Percentiles rank a stretch among this genome's conserved stretches.
Conservation (phyloP, 768 basidiomycete genomes). For the Gloeopeniophorella convolvens region DNA sequence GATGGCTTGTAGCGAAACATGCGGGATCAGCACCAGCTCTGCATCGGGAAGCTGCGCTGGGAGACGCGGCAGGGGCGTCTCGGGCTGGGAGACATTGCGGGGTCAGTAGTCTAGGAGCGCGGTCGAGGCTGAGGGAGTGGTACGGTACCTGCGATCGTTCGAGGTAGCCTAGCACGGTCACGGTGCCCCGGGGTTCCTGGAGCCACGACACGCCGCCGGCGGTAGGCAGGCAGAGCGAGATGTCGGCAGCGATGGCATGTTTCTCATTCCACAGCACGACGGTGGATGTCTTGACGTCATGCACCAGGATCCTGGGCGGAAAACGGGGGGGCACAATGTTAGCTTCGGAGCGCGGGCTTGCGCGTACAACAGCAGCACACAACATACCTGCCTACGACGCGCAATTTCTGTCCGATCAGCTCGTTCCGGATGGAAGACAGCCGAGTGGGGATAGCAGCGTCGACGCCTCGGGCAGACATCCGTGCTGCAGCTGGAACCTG, state of each 20-base stretch:
- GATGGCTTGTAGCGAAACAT: conserved; percentile 19
- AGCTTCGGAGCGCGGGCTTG: background rate
- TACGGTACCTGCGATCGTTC: conserved; percentile 11
- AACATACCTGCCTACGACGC: conserved; percentile 20
- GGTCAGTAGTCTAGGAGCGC: background rate
- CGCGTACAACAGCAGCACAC: no score
- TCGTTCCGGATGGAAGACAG: conserved; percentile 13
- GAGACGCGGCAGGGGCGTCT: background rate
- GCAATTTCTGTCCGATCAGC: conserved; percentile 20
- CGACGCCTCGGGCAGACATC: conserved; percentile 15
- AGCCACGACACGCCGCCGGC: conserved; percentile 14
- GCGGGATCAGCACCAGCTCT: conserved; percentile 3
- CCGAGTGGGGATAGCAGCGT: conserved; percentile 18
- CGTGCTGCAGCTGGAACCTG: background rate
- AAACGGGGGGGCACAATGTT: background rate
- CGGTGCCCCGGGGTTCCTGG: conserved; percentile 11
- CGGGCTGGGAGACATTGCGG: conserved; percentile 1
- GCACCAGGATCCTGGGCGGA: conserved; percentile 13
- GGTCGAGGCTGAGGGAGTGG: background rate
- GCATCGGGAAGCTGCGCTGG: conserved; percentile 5
- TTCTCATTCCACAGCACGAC: conserved; percentile 17
- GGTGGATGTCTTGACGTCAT: conserved; percentile 15
- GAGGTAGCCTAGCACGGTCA: conserved; percentile 20
- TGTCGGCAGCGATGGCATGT: conserved; percentile 12
- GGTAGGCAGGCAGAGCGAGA: conserved; percentile 17